Percentiles rank a stretch among this genome's conserved stretches.
phyloP scores from a whole-genome alignment of 2,329 filamentous ascomycete genomes.

The Trichoderma aggressivum region DNA sequence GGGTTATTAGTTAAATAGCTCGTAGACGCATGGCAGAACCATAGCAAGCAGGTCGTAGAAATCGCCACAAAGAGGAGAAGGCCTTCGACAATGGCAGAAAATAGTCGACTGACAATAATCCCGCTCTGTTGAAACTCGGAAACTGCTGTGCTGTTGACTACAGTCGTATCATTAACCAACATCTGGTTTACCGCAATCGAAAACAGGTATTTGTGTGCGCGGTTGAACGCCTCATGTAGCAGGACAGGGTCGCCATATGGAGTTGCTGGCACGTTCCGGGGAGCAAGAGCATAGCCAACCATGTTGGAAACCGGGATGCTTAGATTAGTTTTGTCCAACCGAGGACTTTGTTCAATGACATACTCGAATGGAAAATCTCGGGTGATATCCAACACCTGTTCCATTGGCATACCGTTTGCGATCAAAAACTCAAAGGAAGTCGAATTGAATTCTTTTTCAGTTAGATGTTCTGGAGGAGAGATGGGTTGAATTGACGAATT shows the following conservation, averaged over 20 bases:
- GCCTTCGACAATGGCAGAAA: slow-evolving; percentile 31
- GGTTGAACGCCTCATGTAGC: slow-evolving; percentile 22
- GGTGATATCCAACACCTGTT: background rate
- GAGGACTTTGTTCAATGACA: slow-evolving; percentile 28
- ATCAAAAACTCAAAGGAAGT: slow-evolving; percentile 36
- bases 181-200: slow-evolving; percentile 25
- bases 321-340: slow-evolving; percentile 19
- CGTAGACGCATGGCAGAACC: background rate
- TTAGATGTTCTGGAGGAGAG: slow-evolving; percentile 18
- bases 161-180: slow-evolving; percentile 20
- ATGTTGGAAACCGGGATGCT: slow-evolving; percentile 29
- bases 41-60: slow-evolving; percentile 21
- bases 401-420: slow-evolving; percentile 22
- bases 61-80: slow-evolving; percentile 27
- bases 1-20: slow-evolving; percentile 28
- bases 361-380: slow-evolving; percentile 28
- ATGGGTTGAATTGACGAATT: slow-evolving; percentile 14
- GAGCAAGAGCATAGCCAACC: slow-evolving; percentile 34
- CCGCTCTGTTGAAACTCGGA: slow-evolving; percentile 26
- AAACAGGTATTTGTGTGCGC: slow-evolving; percentile 33
- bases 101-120: slow-evolving; percentile 32
- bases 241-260: slow-evolving; percentile 18
- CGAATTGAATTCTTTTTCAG: slow-evolving; percentile 31
- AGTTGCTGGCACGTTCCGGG: background rate
- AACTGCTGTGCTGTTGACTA: background rate